A percentile compares a stretch with the other conserved stretches of the same genome.
phyloP scores from a whole-genome alignment of 345 rosid genomes.

The Firmiana major region DNA sequence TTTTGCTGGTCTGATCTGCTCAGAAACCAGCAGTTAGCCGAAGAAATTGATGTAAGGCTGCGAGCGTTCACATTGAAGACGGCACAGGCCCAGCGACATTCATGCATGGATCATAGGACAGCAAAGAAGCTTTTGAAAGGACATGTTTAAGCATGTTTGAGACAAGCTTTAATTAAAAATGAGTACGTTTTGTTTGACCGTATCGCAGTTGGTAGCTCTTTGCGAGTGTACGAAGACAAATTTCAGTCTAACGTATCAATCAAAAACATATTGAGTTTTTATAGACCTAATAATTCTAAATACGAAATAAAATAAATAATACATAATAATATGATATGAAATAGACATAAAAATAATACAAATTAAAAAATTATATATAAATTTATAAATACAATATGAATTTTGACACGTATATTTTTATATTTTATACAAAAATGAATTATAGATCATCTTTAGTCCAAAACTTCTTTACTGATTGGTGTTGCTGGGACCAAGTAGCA shows the following conservation, averaged over 20 bases:
- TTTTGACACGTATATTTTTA: too few species aligned
- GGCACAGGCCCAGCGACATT: not conserved
- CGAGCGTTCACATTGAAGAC: not conserved
- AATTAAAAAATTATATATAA: too few species aligned
- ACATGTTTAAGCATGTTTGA: constrained; percentile 16
- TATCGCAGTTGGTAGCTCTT: not conserved
- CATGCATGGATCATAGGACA: constrained; percentile 6
- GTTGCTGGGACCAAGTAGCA: not conserved
- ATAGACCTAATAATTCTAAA: too few species aligned
- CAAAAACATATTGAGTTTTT: not conserved
- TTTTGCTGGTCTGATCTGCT: not conserved
- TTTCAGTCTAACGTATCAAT: not conserved
- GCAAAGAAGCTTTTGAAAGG: not conserved
- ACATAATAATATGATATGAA: too few species aligned
- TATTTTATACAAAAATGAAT: too few species aligned
- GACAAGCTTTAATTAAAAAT: not conserved
- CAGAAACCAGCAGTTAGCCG: not conserved
- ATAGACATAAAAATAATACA: too few species aligned
- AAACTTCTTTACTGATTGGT: not conserved
- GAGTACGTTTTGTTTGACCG: constrained; percentile 1
- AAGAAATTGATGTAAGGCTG: not conserved
- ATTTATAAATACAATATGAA: too few species aligned
- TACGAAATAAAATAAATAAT: too few species aligned
- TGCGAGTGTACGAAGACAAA: not conserved
- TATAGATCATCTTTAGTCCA: too few species aligned